Conservation (phyloP, 306 rosid genomes). For the Mimosa bimucronata region DNA sequence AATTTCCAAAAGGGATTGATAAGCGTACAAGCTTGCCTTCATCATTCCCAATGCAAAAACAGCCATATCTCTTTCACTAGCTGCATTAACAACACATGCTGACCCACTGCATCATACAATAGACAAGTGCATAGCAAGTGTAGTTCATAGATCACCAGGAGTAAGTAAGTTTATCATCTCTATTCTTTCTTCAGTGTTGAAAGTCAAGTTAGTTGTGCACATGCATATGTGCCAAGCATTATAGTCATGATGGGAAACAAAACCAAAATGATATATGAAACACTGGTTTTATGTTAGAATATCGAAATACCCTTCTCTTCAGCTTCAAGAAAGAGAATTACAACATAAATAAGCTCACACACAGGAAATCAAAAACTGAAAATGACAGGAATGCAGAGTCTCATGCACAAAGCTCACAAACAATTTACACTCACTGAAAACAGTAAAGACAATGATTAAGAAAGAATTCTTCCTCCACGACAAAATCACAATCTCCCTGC, state of each 20-base stretch:
- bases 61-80: conserved; percentile 91
- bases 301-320: not conserved
- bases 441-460: not conserved
- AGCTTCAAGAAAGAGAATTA: no score
- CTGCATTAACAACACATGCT: conserved; percentile 83
- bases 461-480: not conserved
- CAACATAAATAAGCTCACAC: not conserved
- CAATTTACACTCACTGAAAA: not conserved
- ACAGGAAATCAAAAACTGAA: not conserved
- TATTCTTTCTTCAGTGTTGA: not conserved
- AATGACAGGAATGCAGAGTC: not conserved
- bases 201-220: not conserved
- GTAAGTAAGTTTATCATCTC: no score
- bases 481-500: not conserved
- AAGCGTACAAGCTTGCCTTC: conserved; percentile 57
- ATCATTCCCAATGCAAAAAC: conserved; percentile 98
- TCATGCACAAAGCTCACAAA: not conserved
- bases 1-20: conserved; percentile 19
- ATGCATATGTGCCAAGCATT: not conserved
- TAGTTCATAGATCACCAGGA: conserved; percentile 29
- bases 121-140: conserved; percentile 32
- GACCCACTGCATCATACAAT: conserved; percentile 70
- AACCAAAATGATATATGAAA: not conserved
- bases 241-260: not conserved
- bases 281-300: not conserved